Percentiles rank a stretch among this genome's conserved stretches.
Conservation (phyloP, 306 rosid genomes). For the Fragaria vesca region DNA sequence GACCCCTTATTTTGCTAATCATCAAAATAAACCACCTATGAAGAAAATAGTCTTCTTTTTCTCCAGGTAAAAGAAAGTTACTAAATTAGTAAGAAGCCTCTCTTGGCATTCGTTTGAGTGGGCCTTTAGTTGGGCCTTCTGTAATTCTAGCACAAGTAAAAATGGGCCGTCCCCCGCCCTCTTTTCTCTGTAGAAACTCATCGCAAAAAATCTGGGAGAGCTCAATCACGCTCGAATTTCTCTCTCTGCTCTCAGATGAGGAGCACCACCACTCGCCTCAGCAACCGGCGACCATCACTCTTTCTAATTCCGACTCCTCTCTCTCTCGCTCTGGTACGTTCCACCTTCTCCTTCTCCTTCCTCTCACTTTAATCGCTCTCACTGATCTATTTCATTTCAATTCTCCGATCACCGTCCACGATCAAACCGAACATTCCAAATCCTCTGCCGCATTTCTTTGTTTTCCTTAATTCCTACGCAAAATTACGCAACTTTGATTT, state of each 20-base stretch:
- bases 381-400: not conserved
- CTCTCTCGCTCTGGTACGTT: constrained; percentile 3
- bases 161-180: not conserved
- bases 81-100: too few species aligned
- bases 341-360: not conserved
- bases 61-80: too few species aligned
- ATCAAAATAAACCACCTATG: too few species aligned
- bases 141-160: not conserved
- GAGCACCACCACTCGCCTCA: not conserved
- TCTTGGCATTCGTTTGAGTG: too few species aligned
- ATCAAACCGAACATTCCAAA: not conserved
- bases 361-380: not conserved
- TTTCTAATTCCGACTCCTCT: not conserved
- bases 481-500: not conserved
- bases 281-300: not conserved
- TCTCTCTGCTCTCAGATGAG: constrained; percentile 1
- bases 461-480: not conserved
- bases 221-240: not conserved
- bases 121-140: not conserved
- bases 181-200: not conserved
- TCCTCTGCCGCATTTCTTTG: not conserved
- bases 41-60: too few species aligned
- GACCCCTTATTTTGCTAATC: too few species aligned
- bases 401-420: not conserved
- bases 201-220: not conserved